Evolutionary conservation across 2,329 filamentous ascomycete genomes (phyloP), one percentile per base, ranked within the genome.

Genomic region (Huntiella abstrusa): DNA sequence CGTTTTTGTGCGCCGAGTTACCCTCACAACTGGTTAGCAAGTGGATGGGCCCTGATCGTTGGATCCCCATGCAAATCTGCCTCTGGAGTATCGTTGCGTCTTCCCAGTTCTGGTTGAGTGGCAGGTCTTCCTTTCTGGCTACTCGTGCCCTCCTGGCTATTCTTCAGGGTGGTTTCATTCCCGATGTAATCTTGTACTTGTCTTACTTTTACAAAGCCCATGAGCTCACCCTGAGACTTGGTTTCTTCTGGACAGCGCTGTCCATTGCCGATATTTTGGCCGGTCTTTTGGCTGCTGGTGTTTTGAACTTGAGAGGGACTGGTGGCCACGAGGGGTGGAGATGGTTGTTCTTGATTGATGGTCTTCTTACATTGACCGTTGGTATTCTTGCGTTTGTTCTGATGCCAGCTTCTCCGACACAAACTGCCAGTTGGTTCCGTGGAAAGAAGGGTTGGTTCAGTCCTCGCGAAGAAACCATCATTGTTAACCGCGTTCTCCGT

Each of bases 11-110:
- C 37, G 58, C 60, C 12, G 59, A 62, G 45, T 61, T 80, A 0
- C 75, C 75, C 0, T 77, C 72, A 0, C 73, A 79, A 54, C 60
- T 80, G 12, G 60, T 77, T 35, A 65, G 62, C 49, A 73, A 78
- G 55, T 73, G 64, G 64, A 56, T 73, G 45, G 73, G 69, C 0
- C 70, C 70, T 1, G 72, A 77, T 51, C 64, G 68, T 19, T 76
- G 71, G 71, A 75, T 77, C 43, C 74, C 73, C 0, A 59, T 69
- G 44, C 71, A 74, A 53, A 73, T 77, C 62, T 58, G 67, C 4
- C 61, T 66, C 3, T 75, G 70, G 71, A 72, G 67, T 52, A 52
- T 73, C 3, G 65, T 75, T 5, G 66, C 72, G 0, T 57, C 60
- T 7, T 60, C 60, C 4, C 71, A 74, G 54, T 67, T 60, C 45